phyloP scores from a whole-genome alignment of 2,329 filamentous ascomycete genomes.

The Hymenoscyphus fraxineus region DNA sequence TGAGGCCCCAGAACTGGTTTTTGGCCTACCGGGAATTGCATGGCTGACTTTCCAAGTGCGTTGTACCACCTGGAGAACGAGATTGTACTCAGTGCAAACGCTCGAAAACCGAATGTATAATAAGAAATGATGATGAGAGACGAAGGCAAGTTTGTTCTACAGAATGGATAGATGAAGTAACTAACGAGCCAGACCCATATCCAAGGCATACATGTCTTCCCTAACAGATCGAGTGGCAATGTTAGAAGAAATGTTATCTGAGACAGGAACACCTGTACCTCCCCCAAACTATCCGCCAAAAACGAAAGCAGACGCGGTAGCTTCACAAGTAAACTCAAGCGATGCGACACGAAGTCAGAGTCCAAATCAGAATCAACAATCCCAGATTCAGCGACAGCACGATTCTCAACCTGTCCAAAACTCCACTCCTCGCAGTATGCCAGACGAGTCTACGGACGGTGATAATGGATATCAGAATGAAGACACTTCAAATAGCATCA shows the following conservation, averaged over 20 bases:
- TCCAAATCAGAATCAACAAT: neutral
- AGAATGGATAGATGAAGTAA: neutral
- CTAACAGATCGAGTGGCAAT: constrained; percentile 51
- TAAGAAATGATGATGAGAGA: constrained; percentile 55
- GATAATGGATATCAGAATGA: constrained; percentile 17
- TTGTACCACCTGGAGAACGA: constrained; percentile 49
- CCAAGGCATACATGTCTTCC: constrained; percentile 55
- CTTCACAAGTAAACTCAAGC: constrained; percentile 27
- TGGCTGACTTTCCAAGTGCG: constrained; percentile 39
- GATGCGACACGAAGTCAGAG: neutral
- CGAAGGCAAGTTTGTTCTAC: constrained; percentile 41
- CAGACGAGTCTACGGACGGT: constrained; percentile 21
- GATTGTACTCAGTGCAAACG: constrained; percentile 52
- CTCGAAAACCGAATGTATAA: constrained; percentile 49
- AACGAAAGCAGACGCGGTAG: constrained; percentile 41
- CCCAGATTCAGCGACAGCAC: neutral
- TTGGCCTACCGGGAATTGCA: constrained; percentile 25
- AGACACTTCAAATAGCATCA: constrained; percentile 8
- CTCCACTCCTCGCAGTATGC: constrained; percentile 19
- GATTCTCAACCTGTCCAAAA: constrained; percentile 10
- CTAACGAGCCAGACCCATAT: constrained; percentile 45
- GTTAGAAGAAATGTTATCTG: constrained; percentile 49
- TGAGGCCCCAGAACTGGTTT: neutral
- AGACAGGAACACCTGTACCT: constrained; percentile 47
- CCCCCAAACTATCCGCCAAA: constrained; percentile 52